These are phyloP conservation scores for Theobroma cacao DNA, from an alignment of 345 rosid species.

Conservation along the genomic window DNA sequence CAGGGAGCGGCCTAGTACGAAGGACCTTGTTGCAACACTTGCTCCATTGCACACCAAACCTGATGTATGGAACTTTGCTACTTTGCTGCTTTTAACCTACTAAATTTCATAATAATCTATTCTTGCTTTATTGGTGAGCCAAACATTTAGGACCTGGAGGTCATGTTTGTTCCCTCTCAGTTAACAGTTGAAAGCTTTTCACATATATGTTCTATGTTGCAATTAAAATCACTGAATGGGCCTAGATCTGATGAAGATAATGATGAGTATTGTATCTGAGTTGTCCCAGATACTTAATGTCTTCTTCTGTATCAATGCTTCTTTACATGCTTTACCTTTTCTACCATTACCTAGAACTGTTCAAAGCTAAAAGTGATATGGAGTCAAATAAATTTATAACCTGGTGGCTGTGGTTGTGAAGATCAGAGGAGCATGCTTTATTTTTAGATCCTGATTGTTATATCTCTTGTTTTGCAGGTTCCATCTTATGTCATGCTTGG, in stretches of 20 bases:
- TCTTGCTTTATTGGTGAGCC: not conserved
- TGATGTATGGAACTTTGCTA: conserved; percentile 54
- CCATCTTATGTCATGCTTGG: conserved; percentile 90
- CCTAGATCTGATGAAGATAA: not conserved
- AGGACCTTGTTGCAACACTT: conserved; percentile 73
- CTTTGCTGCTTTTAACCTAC: not conserved
- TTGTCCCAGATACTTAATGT: not conserved
- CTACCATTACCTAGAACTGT: not conserved
- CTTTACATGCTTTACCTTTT: not conserved
- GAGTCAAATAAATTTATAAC: not conserved
- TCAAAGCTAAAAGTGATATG: not conserved
- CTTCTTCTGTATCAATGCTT: not conserved
- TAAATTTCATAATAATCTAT: not conserved
- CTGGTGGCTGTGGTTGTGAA: not conserved
- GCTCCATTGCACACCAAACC: conserved; percentile 72
- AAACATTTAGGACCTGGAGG: not conserved
- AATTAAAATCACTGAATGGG: not conserved
- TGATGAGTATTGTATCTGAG: not conserved
- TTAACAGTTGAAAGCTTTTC: not conserved
- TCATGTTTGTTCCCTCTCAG: not conserved
- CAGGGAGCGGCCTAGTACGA: conserved; percentile 84
- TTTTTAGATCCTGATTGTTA: not conserved
- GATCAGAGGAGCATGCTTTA: not conserved
- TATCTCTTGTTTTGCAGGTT: conserved; percentile 49
- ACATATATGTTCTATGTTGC: not conserved